phyloP scores from a whole-genome alignment of 768 basidiomycete genomes.

The Cystofilobasidium bisporidii region DNA sequence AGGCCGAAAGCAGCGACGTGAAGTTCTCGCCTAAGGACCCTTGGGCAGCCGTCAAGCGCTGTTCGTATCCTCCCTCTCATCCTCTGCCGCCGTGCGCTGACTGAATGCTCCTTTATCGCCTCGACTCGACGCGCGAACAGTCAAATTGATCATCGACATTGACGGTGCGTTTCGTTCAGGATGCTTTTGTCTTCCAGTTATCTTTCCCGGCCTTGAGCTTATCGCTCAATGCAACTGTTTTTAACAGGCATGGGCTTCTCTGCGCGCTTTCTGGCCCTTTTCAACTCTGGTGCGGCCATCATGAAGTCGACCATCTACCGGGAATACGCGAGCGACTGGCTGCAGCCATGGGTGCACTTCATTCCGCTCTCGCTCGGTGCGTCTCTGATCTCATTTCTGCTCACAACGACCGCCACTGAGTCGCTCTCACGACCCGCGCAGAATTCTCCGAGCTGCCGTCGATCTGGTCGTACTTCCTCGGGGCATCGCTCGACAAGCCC shows the following conservation, averaged over 20 bases:
- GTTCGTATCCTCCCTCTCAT: too few relatives aligned
- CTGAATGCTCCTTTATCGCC: too few relatives aligned
- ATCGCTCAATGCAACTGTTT: too few relatives aligned
- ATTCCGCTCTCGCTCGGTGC: neutral
- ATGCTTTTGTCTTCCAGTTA: too few relatives aligned
- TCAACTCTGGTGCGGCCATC: neutral
- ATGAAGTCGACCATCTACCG: neutral
- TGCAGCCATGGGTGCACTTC: neutral
- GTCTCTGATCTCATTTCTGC: too few relatives aligned
- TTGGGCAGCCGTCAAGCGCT: neutral
- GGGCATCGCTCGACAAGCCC: neutral
- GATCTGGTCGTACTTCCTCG: conserved; percentile 1
- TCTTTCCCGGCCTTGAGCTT: too few relatives aligned
- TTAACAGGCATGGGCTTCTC: neutral
- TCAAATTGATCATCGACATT: neutral
- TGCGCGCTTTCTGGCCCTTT: neutral
- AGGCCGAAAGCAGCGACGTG: neutral
- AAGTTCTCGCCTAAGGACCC: neutral
- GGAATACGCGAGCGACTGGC: conserved; percentile 6
- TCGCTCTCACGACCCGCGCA: neutral
- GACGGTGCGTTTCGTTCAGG: too few relatives aligned
- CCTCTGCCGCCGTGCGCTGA: too few relatives aligned
- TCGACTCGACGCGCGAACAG: too few relatives aligned
- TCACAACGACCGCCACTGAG: neutral
- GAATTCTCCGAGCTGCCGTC: neutral